These are phyloP conservation scores for Picochlorum sp. DNA, from an alignment of 139 green algal genomes.

Conservation along the genomic window DNA sequence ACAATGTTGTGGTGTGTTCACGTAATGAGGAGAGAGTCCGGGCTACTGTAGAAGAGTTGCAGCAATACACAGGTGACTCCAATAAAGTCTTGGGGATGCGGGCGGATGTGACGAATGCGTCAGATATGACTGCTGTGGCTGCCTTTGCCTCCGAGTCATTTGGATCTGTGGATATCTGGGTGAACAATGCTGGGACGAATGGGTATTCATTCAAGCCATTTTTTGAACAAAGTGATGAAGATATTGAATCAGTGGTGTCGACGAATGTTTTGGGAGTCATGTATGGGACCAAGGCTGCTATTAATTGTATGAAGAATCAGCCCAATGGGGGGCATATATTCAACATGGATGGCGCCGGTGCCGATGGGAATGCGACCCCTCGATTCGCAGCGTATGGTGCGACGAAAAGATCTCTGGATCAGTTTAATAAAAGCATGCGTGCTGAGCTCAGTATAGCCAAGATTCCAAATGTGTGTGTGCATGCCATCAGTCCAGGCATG, in stretches of 20 bases:
- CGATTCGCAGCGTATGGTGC: conserved; percentile 91
- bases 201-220: conserved; percentile 75
- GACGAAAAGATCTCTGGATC: conserved; percentile 79
- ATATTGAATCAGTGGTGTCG: conserved; percentile 70
- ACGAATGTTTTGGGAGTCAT: conserved; percentile 91
- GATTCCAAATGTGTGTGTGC: conserved; percentile 69
- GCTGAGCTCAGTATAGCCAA: conserved; percentile 31
- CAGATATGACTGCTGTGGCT: conserved; percentile 54
- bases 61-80: neutral
- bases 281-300: conserved; percentile 82
- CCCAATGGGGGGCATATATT: conserved; percentile 74
- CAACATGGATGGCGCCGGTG: conserved; percentile 87
- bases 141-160: conserved; percentile 42
- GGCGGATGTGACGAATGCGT: conserved; percentile 51
- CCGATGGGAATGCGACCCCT: conserved; percentile 64
- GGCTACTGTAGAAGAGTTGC: conserved; percentile 42
- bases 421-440: conserved; percentile 66
- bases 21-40: conserved; percentile 43
- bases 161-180: conserved; percentile 38
- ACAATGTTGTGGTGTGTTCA: conserved; percentile 68
- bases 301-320: conserved; percentile 78
- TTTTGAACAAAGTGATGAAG: conserved; percentile 47
- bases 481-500: conserved; percentile 87
- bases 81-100: conserved; percentile 32
- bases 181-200: conserved; percentile 77